Percentiles rank a stretch among this genome's conserved stretches.
Conservation (phyloP, 2,329 filamentous ascomycete species). For the Ascochyta fabae region DNA sequence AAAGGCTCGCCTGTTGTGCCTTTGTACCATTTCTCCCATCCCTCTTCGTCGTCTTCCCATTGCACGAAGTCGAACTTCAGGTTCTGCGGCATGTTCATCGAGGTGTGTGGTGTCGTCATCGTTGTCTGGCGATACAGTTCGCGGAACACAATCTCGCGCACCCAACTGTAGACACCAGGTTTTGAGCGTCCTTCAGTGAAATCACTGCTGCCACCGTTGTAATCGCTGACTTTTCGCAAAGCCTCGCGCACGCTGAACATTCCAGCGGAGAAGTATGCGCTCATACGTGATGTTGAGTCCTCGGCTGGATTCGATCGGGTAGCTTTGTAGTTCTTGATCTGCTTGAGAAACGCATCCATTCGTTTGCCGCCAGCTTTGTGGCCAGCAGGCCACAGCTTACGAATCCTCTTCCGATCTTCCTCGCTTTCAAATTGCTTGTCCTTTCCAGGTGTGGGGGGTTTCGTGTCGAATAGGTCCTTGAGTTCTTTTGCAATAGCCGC, state of each 20-base stretch:
- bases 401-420: constrained; percentile 50
- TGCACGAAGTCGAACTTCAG: constrained; percentile 59
- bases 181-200: constrained; percentile 51
- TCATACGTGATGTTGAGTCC: constrained; percentile 52
- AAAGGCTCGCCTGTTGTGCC: constrained; percentile 58
- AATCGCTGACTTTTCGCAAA: constrained; percentile 50
- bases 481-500: constrained; percentile 34
- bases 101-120: constrained; percentile 55
- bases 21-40: constrained; percentile 57
- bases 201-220: constrained; percentile 52
- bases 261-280: constrained; percentile 55
- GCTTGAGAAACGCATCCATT: constrained; percentile 51
- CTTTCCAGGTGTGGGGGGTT: constrained; percentile 46
- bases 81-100: constrained; percentile 60
- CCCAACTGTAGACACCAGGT: constrained; percentile 53
- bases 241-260: constrained; percentile 56
- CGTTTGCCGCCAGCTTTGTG: constrained; percentile 52
- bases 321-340: constrained; percentile 50
- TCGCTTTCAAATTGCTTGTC: constrained; percentile 51
- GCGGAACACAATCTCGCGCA: constrained; percentile 60
- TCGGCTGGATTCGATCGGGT: constrained; percentile 53
- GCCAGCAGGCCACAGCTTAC: constrained; percentile 55
- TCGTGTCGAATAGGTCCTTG: constrained; percentile 40
- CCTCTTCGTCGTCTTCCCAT: constrained; percentile 59
- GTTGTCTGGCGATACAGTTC: constrained; percentile 59